Conservation (phyloP, 768 basidiomycete species). For the Sporobolomyces pararoseus region DNA sequence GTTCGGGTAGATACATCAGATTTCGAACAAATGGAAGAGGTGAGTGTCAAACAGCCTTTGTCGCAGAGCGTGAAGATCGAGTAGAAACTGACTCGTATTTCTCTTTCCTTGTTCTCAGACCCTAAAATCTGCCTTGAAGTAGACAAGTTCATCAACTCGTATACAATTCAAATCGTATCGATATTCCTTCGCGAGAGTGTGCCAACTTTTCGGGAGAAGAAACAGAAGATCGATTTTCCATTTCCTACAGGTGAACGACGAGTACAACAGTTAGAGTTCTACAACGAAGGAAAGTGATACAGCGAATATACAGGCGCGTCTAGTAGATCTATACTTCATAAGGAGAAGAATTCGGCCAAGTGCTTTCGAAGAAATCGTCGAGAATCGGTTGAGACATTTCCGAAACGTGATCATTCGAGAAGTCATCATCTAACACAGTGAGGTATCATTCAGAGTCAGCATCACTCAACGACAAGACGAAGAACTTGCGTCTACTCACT, state of each 20-base stretch:
- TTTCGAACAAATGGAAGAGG: slow-evolving; percentile 91
- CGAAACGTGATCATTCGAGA: neutral
- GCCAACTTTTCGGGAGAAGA: too few species aligned
- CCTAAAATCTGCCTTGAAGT: slow-evolving; percentile 17
- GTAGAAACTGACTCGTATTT: neutral
- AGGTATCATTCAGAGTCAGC: neutral
- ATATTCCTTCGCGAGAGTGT: too few species aligned
- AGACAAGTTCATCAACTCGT: neutral
- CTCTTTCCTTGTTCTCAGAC: slow-evolving; percentile 1
- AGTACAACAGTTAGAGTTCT: too few species aligned
- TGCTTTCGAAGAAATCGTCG: neutral
- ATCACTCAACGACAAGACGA: neutral
- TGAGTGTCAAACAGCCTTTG: slow-evolving; percentile 3
- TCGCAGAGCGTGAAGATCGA: neutral
- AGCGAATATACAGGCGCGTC: too few species aligned
- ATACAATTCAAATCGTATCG: too few species aligned
- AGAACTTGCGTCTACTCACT: neutral
- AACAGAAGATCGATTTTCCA: too few species aligned
- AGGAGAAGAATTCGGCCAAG: slow-evolving; percentile 16
- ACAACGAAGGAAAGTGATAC: too few species aligned
- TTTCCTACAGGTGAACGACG: too few species aligned
- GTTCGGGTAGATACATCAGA: slow-evolving; percentile 83
- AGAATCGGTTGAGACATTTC: neutral
- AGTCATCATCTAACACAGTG: slow-evolving; percentile 6
- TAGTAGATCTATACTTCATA: neutral